Evolutionary conservation across 2,329 filamentous ascomycete species (phyloP).

Genomic region (Penicillium paneum): DNA sequence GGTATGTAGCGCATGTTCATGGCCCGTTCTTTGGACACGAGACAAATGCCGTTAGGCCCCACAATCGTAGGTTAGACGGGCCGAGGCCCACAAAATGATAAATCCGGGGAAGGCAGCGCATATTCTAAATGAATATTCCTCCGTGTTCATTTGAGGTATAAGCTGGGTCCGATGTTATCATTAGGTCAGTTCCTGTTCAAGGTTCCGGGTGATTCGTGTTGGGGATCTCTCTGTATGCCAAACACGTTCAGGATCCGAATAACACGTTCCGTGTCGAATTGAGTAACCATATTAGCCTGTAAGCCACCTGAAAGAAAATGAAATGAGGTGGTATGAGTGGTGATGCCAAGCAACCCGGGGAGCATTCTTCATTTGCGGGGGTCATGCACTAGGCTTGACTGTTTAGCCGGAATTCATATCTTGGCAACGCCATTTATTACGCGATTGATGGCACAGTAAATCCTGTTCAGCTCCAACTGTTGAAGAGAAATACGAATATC

Average conservation of each 20-base stretch:
- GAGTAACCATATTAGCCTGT: slow-evolving; percentile 1
- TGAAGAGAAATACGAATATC: neutral
- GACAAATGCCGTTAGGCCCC: neutral
- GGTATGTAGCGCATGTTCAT: neutral
- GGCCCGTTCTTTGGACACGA: neutral
- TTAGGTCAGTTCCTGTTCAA: neutral
- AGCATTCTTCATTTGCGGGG: slow-evolving; percentile 4
- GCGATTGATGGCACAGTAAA: neutral
- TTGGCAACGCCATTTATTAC: neutral
- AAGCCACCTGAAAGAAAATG: neutral
- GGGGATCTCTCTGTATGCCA: neutral
- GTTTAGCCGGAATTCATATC: slow-evolving; percentile 5
- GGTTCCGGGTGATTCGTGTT: neutral
- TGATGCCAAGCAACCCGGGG: slow-evolving; percentile 2
- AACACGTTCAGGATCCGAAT: neutral
- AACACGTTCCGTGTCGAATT: slow-evolving; percentile 1
- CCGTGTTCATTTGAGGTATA: slow-evolving; percentile 1
- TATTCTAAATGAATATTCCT: neutral
- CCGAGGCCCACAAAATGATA: slow-evolving; percentile 10
- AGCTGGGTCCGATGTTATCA: neutral
- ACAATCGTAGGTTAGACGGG: slow-evolving; percentile 1
- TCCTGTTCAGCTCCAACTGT: neutral
- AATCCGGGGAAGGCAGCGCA: neutral
- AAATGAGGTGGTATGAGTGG: neutral
- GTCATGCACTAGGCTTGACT: neutral